Conservation (phyloP, 345 rosid species). For the Eucalyptus sp. region DNA sequence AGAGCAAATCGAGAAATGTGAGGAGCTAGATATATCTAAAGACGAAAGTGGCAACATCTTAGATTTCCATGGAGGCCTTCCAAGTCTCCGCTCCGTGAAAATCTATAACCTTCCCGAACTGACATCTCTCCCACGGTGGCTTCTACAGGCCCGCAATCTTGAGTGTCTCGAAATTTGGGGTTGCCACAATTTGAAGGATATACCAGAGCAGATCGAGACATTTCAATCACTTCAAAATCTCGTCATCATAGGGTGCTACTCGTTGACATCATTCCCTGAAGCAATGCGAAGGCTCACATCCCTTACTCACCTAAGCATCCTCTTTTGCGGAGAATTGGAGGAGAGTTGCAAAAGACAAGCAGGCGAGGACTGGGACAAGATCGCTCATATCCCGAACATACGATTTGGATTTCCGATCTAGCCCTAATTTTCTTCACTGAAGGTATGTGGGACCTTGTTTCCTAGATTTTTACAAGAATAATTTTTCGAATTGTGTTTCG, state of each 20-base stretch:
- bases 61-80: background rate
- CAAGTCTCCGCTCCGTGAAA: rapidly evolving
- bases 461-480: too few relatives aligned
- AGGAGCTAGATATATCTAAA: background rate
- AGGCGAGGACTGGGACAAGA: too few relatives aligned
- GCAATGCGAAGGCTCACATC: too few relatives aligned
- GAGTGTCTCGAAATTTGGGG: rapidly evolving
- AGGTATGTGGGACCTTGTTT: too few relatives aligned
- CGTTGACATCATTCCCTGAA: too few relatives aligned
- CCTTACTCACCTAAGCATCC: too few relatives aligned
- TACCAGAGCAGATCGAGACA: background rate
- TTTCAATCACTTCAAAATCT: too few relatives aligned
- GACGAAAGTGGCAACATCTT: background rate
- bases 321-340: too few relatives aligned
- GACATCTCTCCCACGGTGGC: background rate
- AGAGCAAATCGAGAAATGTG: background rate
- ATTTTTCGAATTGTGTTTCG: too few relatives aligned
- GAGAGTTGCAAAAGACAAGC: rapidly evolving
- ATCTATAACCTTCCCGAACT: rapidly evolving
- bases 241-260: rapidly evolving
- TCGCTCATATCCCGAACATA: too few relatives aligned
- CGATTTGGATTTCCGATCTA: rapidly evolving
- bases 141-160: too few relatives aligned
- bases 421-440: too few relatives aligned
- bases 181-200: rapidly evolving